Evolutionary conservation across 2,329 filamentous ascomycete species (phyloP).

Genomic region (Stylonectria norvegica): DNA sequence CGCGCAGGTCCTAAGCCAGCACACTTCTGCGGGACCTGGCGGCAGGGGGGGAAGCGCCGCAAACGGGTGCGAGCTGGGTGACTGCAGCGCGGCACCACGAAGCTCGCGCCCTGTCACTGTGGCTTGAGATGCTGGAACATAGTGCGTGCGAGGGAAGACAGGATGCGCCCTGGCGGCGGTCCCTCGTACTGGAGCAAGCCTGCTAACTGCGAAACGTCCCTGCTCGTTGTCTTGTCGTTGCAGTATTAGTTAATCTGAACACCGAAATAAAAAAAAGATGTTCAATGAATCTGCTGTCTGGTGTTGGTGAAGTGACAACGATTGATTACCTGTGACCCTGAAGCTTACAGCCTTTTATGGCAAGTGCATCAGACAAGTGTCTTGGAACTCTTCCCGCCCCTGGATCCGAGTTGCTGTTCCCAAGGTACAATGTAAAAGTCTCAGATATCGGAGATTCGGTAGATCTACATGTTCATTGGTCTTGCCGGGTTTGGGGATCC

Average conservation of each 20-base stretch:
- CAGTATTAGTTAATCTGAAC: conserved; percentile 44
- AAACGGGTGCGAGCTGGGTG: conserved; percentile 13
- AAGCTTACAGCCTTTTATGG: too few relatives aligned
- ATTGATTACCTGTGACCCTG: background rate
- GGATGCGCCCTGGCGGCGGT: conserved; percentile 30
- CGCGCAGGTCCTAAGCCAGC: conserved; percentile 16
- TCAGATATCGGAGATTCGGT: too few relatives aligned
- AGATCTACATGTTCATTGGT: too few relatives aligned
- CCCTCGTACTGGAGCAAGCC: conserved; percentile 34
- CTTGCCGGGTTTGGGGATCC: too few relatives aligned
- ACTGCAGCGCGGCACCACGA: conserved; percentile 21
- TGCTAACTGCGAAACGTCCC: conserved; percentile 35
- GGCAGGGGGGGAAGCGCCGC: conserved; percentile 11
- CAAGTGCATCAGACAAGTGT: too few relatives aligned
- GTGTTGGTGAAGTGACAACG: too few relatives aligned
- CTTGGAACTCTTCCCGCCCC: too few relatives aligned
- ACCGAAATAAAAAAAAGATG: conserved; percentile 23
- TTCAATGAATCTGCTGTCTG: conserved; percentile 12
- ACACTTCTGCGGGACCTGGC: conserved; percentile 13
- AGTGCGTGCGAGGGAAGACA: conserved; percentile 25
- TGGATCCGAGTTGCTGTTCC: too few relatives aligned
- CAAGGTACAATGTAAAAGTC: too few relatives aligned
- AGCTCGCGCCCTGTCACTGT: conserved; percentile 17
- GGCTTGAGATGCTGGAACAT: conserved; percentile 35
- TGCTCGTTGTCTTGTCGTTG: conserved; percentile 39